A percentile compares a stretch with the other conserved stretches of the same genome.
Conservation (phyloP, 495 filamentous ascomycete species). For the Penicillium fimorum region DNA sequence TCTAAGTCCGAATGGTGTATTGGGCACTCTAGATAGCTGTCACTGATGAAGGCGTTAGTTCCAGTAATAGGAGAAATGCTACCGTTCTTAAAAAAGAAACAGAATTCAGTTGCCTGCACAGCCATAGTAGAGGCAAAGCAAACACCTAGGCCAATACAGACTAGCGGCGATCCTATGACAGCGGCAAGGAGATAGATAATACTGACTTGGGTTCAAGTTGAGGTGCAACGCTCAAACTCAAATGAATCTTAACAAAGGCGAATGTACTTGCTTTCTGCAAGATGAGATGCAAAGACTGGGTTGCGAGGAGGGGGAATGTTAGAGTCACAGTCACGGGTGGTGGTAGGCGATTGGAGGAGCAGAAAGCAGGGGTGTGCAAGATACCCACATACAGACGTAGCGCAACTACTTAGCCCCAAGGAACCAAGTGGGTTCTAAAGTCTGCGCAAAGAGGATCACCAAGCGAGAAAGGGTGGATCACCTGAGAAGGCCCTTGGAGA, state of each 20-base stretch:
- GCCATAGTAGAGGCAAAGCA: not conserved
- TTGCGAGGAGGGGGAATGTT: slow-evolving; percentile 18
- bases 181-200: not conserved
- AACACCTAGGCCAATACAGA: not conserved
- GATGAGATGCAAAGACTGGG: slow-evolving; percentile 14
- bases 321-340: slow-evolving; percentile 18
- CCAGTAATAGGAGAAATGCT: not conserved
- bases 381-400: slow-evolving; percentile 25
- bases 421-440: slow-evolving; percentile 22
- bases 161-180: slow-evolving; percentile 1
- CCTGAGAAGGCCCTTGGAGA: not conserved
- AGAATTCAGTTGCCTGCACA: slow-evolving; percentile 6
- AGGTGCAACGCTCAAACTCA: not conserved
- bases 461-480: slow-evolving; percentile 20
- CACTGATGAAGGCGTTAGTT: slow-evolving; percentile 14
- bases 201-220: slow-evolving; percentile 18
- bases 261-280: not conserved
- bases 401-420: slow-evolving; percentile 16
- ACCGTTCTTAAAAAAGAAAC: not conserved
- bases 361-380: slow-evolving; percentile 13
- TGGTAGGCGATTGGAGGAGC: slow-evolving; percentile 14
- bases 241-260: not conserved
- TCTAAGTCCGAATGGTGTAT: slow-evolving; percentile 8
- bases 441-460: slow-evolving; percentile 21
- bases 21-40: not conserved